Percentiles rank a stretch among this genome's conserved stretches.
phyloP scores from a whole-genome alignment of 140 eudicot genomes.

The Cichorium intybus region DNA sequence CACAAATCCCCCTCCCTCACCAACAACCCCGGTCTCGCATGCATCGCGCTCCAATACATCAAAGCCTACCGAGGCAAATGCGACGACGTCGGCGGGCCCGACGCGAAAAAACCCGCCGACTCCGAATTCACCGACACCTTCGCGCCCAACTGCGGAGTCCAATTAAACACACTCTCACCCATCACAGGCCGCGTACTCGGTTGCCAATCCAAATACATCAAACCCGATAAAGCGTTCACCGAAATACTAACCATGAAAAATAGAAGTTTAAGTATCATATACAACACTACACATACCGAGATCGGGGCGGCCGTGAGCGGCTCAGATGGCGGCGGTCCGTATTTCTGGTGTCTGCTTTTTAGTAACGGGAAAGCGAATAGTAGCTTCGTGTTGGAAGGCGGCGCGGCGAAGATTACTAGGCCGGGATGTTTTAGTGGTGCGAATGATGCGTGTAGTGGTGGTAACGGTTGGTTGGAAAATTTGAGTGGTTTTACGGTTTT shows the following conservation, averaged over 20 bases:
- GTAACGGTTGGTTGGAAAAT: constrained; percentile 24
- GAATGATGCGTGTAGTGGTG: constrained; percentile 66
- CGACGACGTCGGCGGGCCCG: constrained; percentile 58
- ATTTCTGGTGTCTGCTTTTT: constrained; percentile 88
- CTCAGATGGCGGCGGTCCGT: constrained; percentile 78
- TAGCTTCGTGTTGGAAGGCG: constrained; percentile 62
- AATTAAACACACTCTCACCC: constrained; percentile 48
- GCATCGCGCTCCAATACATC: constrained; percentile 89
- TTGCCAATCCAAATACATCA: constrained; percentile 62
- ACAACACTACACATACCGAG: constrained; percentile 68
- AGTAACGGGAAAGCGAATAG: constrained; percentile 67
- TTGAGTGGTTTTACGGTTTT: constrained; percentile 18
- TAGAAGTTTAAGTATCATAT: constrained; percentile 51
- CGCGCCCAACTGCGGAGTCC: constrained; percentile 77
- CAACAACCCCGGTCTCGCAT: constrained; percentile 77
- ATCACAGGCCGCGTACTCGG: constrained; percentile 86
- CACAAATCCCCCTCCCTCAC: constrained; percentile 45
- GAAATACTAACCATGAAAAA: constrained; percentile 45
- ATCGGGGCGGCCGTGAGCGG: constrained; percentile 93
- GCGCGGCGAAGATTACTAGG: constrained; percentile 55
- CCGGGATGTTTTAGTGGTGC: constrained; percentile 98
- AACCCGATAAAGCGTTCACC: constrained; percentile 61
- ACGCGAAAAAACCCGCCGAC: constrained; percentile 74
- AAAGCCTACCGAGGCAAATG: constrained; percentile 91
- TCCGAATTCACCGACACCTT: constrained; percentile 62